These are phyloP conservation scores for Staphylotrichum tortipilum DNA, from an alignment of 495 filamentous ascomycete species.

Conservation along the genomic window DNA sequence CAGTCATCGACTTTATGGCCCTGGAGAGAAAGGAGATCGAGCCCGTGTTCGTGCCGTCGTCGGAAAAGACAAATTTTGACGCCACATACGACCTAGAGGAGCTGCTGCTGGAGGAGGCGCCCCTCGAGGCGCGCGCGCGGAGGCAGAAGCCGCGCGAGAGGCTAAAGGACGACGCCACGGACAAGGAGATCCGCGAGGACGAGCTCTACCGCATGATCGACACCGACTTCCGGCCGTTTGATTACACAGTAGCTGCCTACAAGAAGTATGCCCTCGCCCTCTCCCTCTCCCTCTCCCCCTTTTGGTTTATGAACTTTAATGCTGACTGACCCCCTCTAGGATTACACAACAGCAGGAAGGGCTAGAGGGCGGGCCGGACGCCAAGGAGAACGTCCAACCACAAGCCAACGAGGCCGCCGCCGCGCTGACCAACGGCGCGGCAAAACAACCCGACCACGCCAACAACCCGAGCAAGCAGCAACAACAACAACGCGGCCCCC, in stretches of 20 bases:
- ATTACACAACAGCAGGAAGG: conserved; percentile 13
- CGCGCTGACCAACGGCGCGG: conserved; percentile 20
- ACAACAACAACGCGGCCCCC: too few species aligned
- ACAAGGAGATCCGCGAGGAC: conserved; percentile 89
- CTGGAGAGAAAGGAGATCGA: conserved; percentile 84
- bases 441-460: conserved; percentile 13
- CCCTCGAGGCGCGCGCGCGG: conserved; percentile 82
- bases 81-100: conserved; percentile 97
- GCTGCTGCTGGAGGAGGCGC: conserved; percentile 86
- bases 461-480: conserved; percentile 7
- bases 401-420: conserved; percentile 34
- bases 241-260: conserved; percentile 74
- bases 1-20: conserved; percentile 72
- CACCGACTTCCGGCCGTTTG: conserved; percentile 88
- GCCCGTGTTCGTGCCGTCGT: conserved; percentile 83
- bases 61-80: conserved; percentile 98
- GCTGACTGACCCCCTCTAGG: conserved; percentile 4
- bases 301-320: neutral
- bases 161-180: conserved; percentile 87
- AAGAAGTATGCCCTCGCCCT: conserved; percentile 40
- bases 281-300: neutral
- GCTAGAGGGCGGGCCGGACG: neutral
- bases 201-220: conserved; percentile 93
- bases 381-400: conserved; percentile 15
- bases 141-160: conserved; percentile 88